Base-by-base conservation (phyloP, 495 filamentous ascomycete genomes). In the Hyphodiscus hymeniophilus region DNA sequence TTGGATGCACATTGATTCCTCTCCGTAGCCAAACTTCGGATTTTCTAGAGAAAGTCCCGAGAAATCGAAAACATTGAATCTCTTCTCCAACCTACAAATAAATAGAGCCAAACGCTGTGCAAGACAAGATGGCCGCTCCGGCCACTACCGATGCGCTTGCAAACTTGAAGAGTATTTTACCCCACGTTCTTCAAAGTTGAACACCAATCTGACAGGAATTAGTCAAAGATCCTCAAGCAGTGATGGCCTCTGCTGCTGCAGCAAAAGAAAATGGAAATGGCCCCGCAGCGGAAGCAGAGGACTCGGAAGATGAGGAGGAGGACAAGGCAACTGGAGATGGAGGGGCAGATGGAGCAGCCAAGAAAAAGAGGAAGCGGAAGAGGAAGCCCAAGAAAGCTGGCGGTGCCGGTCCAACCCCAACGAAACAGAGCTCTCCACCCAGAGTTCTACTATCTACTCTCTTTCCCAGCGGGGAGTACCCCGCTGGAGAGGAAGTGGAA, bases 371-470 rank as follows among this genome's bases (percentile, higher is more conserved):
- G 62, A 77, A 77, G 62, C 75, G 77, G 64, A 89, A 89, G 70
- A 87, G 87, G 69, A 90, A 83, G 73, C 88, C 88, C 72, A 85
- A 84, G 72, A 86, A 80, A 73, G 76, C 76, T 64, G 69, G 72
- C 49, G 88, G 82, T 74, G 83, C 78, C 68, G 84, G 82, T 77
- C 83, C 84, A 70, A 77, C 73, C 67, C 78, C 81, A 16, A 86
- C 83, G 17, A 70, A 77, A 45, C 89, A 95, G 68, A 84, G 84
- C 22, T 71, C 76, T 23, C 89, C 89, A 17, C 87, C 89, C 0
- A 76, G 85, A 28, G 82, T 94, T 17, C 71, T 80, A 47, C 68
- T 94, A 22, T 79, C 84, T 45, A 76, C 80, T 51, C 75, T 95
- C 21, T 94, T 89, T 69, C 81, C 82, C 42, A 79, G 79, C 61